Percentiles rank a stretch among this genome's conserved stretches.
Conservation (phyloP, 352 stramenopile species). For the Globisporangium takayamanum region DNA sequence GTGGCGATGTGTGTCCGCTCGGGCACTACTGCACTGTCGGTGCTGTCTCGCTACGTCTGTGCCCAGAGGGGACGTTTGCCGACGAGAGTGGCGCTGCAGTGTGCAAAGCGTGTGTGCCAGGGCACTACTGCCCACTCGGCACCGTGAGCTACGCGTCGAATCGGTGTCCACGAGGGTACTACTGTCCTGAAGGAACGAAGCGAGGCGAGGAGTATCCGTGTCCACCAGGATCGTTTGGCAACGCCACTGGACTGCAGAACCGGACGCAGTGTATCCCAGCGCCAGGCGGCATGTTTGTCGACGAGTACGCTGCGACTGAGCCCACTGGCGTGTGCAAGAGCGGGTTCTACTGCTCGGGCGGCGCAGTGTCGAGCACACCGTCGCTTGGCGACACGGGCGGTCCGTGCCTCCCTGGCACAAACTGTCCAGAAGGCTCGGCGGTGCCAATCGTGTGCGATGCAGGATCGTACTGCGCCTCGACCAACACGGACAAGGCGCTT, state of each 20-base stretch:
- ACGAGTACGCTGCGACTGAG: constrained; percentile 38
- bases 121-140: constrained; percentile 45
- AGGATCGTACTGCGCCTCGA: constrained; percentile 73
- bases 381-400: constrained; percentile 33
- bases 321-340: constrained; percentile 54
- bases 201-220: constrained; percentile 57
- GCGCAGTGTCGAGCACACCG: constrained; percentile 51
- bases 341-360: constrained; percentile 79
- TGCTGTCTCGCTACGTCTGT: constrained; percentile 23
- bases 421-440: constrained; percentile 82
- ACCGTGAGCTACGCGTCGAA: constrained; percentile 34
- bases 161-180: constrained; percentile 73
- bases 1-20: constrained; percentile 35
- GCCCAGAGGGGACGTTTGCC: constrained; percentile 36
- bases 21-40: constrained; percentile 49
- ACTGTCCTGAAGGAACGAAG: constrained; percentile 67
- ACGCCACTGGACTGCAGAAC: constrained; percentile 34
- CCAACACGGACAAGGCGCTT: constrained; percentile 60
- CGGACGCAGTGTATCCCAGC: constrained; percentile 52
- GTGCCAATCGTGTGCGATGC: constrained; percentile 77
- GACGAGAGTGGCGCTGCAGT: constrained; percentile 18
- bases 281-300: constrained; percentile 59
- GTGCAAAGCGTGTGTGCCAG: constrained; percentile 31
- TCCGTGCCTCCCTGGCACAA: constrained; percentile 77
- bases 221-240: constrained; percentile 71